Conservation (phyloP, 2,329 filamentous ascomycete species). For the Colletotrichum lupini region DNA sequence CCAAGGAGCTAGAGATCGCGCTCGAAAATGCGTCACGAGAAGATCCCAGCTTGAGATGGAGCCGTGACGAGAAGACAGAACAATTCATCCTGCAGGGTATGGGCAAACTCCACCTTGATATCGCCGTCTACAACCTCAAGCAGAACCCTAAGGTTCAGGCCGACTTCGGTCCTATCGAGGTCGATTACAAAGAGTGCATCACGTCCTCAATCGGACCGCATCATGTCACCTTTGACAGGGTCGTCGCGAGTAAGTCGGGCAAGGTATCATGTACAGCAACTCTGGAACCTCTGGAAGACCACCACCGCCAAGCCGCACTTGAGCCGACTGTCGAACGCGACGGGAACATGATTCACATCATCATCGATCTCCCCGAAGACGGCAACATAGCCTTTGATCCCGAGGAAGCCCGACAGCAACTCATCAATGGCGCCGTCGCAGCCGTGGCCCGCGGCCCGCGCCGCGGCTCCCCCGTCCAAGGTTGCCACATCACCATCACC, state of each 20-base stretch:
- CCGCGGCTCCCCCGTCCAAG: slow-evolving; percentile 83
- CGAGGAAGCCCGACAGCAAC: slow-evolving; percentile 64
- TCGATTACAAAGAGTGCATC: slow-evolving; percentile 91
- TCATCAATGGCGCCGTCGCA: slow-evolving; percentile 84
- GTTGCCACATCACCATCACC: slow-evolving; percentile 75
- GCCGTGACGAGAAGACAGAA: slow-evolving; percentile 87
- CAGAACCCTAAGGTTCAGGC: slow-evolving; percentile 90
- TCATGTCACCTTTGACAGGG: slow-evolving; percentile 77
- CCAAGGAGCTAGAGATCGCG: slow-evolving; percentile 81
- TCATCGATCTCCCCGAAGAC: slow-evolving; percentile 59
- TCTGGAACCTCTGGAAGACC: slow-evolving; percentile 69
- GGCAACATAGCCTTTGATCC: slow-evolving; percentile 62
- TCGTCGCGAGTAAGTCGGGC: slow-evolving; percentile 82
- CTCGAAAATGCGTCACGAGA: slow-evolving; percentile 85
- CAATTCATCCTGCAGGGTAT: slow-evolving; percentile 95
- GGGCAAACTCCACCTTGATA: slow-evolving; percentile 95
- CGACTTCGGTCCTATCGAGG: slow-evolving; percentile 90
- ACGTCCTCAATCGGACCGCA: slow-evolving; percentile 66
- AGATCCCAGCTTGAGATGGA: slow-evolving; percentile 91
- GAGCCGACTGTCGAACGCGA: slow-evolving; percentile 66
- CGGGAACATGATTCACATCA: slow-evolving; percentile 75
- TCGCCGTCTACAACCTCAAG: slow-evolving; percentile 87
- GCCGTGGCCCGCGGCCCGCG: slow-evolving; percentile 87
- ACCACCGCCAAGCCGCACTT: slow-evolving; percentile 49
- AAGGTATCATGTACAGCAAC: slow-evolving; percentile 80